Evolutionary conservation across 2,329 filamentous ascomycete species (phyloP), one percentile per base, ranked within the genome.

Genomic region (Sporothrix schenckii): DNA sequence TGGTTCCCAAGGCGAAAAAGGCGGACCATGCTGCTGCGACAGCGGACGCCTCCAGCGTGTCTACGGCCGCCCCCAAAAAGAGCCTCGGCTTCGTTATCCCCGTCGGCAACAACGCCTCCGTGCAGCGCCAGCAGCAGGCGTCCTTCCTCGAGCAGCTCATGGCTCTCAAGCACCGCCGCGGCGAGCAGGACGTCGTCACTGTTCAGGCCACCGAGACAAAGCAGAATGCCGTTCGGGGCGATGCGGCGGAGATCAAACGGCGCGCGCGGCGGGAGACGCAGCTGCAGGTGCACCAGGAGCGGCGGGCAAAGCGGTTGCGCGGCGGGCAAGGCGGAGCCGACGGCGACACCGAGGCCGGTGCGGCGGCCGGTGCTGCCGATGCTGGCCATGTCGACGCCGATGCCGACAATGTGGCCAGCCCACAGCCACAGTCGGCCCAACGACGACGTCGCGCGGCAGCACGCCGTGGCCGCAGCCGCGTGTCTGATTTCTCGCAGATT

Each of bases 91-190:
- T 75, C 41, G 68, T 70, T 21, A 75, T 75, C 21, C 74, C 74
- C 21, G 72, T 75, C 9, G 41, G 67, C 27, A 68, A 60, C 60
- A 65, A 68, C 41, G 71, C 72, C n/a, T 68, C 70, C 4, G 72
- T 60, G 9, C 66, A 67, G 60, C 72, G 74, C 47, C 71, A 72
- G 58, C 60, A 69, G 7, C 75, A 76, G 72, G 74, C 72, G 0
- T 53, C 70, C 10, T 76, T 76, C 19, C 69, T 76, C 30, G 75
- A 75, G 70, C 70, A 66, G 53, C 72, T 76, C 11, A 75, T 75
- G 75, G 73, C 73, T 13, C 27, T 73, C 71, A 76, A 76, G 70
- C 70, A 72, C 61, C 49, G 56, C 21, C 69, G 65, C 24, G 73
- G 73, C 63, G 74, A 76, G 71, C 19, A 24, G 11, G 75, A 76